These are phyloP conservation scores for Liquidambar formosana DNA, from an alignment of 164 flowering plant genomes.

Conservation along the genomic window DNA sequence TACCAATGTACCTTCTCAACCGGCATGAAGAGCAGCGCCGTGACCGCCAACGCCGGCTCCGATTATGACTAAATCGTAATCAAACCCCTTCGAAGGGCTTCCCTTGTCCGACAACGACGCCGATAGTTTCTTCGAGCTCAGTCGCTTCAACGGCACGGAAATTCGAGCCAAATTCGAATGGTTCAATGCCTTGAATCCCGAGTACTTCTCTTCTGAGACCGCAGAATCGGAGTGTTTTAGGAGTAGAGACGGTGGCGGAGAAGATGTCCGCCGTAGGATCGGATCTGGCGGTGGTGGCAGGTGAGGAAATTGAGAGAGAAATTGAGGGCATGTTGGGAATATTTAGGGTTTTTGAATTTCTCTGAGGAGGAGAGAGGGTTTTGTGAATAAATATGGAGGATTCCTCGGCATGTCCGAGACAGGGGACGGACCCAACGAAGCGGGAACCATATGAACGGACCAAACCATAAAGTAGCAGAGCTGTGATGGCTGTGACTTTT, in stretches of 20 bases:
- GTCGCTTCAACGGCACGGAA: neutral
- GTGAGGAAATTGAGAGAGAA: too few relatives aligned
- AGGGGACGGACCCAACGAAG: too few relatives aligned
- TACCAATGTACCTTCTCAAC: constrained; percentile 79
- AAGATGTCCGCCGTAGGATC: neutral
- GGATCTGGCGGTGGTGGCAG: too few relatives aligned
- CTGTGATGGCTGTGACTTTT: too few relatives aligned
- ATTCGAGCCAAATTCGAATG: constrained; percentile 17
- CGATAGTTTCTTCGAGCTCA: constrained; percentile 6
- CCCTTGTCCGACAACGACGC: constrained; percentile 52
- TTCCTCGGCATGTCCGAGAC: too few relatives aligned
- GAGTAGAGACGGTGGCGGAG: constrained; percentile 21
- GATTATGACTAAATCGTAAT: constrained; percentile 81
- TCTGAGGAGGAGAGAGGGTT: too few relatives aligned
- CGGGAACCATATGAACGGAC: too few relatives aligned
- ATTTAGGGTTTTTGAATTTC: too few relatives aligned
- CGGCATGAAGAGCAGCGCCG: constrained; percentile 95
- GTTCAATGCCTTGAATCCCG: constrained; percentile 27
- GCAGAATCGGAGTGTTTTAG: constrained; percentile 63
- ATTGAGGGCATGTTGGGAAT: too few relatives aligned
- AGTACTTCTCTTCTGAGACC: constrained; percentile 67
- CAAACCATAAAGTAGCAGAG: too few relatives aligned
- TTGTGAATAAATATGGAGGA: too few relatives aligned
- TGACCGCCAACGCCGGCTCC: constrained; percentile 99
- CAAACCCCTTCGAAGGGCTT: constrained; percentile 53